Percentiles rank a stretch among this genome's conserved stretches.
phyloP scores from a whole-genome alignment of 148 eudicot species.

The Suaeda aralocaspica region DNA sequence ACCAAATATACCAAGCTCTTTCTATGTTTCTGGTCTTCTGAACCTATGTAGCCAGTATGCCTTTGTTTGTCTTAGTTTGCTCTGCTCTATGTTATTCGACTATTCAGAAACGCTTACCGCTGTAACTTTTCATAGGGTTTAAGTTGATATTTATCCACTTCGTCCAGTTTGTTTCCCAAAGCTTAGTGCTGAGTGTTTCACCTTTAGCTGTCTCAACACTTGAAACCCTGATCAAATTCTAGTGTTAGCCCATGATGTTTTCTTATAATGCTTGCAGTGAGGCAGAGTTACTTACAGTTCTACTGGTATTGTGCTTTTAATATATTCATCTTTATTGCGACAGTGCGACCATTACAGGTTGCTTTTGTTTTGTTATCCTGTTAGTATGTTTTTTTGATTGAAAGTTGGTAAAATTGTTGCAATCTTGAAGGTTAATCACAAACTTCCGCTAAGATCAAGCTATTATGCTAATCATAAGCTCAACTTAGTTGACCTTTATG shows the following conservation, averaged over 20 bases:
- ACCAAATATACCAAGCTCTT: slow-evolving; percentile 59
- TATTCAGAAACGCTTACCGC: slow-evolving; percentile 11
- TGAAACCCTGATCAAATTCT: slow-evolving; percentile 11
- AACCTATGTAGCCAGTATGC: slow-evolving; percentile 57
- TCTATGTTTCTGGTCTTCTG: slow-evolving; percentile 44
- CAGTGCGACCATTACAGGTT: not conserved
- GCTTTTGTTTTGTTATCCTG: not conserved
- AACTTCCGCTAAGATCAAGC: no score
- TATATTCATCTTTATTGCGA: not conserved
- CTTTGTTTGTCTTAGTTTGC: slow-evolving; percentile 31
- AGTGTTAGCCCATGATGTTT: slow-evolving; percentile 16
- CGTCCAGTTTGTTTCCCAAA: slow-evolving; percentile 16
- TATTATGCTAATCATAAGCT: no score
- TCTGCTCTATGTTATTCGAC: slow-evolving; percentile 25
- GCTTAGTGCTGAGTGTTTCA: slow-evolving; percentile 25
- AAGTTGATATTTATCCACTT: slow-evolving; percentile 18
- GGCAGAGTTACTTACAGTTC: not conserved
- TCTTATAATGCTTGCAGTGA: not conserved
- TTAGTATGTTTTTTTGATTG: not conserved
- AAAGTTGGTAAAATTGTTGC: not conserved
- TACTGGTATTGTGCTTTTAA: not conserved
- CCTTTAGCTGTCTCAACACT: slow-evolving; percentile 20
- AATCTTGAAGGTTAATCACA: not conserved
- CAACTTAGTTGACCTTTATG: no score
- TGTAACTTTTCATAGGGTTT: slow-evolving; percentile 27